These are phyloP conservation scores for Gonium pectorale DNA, from an alignment of 139 green algal species.

Conservation along the genomic window DNA sequence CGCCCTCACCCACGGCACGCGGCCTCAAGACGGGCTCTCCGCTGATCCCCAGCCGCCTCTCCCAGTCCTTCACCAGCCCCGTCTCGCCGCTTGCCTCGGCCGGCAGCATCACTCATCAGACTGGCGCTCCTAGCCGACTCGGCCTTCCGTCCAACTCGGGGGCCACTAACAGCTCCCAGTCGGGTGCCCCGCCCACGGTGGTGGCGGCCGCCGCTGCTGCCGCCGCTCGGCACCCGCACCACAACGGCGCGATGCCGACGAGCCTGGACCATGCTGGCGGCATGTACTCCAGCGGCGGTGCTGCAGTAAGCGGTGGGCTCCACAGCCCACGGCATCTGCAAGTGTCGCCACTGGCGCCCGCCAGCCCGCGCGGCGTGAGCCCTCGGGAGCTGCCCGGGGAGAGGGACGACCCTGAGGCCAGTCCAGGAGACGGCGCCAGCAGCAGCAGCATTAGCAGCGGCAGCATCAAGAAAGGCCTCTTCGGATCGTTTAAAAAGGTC, in stretches of 20 bases:
- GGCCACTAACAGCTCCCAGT: neutral
- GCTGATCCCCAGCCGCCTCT: constrained; percentile 36
- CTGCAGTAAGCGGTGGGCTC: too few relatives aligned
- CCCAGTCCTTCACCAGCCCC: constrained; percentile 37
- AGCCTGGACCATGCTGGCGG: too few relatives aligned
- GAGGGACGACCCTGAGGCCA: neutral
- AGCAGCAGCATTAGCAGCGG: neutral
- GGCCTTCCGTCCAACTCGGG: constrained; percentile 13
- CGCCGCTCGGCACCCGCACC: neutral
- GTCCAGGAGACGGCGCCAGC: neutral
- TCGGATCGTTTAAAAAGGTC: constrained; percentile 25
- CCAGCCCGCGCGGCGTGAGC: neutral
- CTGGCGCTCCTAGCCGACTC: constrained; percentile 12
- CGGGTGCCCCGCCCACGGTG: too few relatives aligned
- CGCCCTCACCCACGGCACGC: constrained; percentile 1
- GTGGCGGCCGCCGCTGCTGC: neutral
- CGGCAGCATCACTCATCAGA: neutral
- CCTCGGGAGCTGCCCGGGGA: constrained; percentile 4
- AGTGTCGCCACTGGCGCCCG: neutral
- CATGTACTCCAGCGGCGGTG: too few relatives aligned
- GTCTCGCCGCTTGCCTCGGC: constrained; percentile 10
- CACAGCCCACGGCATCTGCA: too few relatives aligned
- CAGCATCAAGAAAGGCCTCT: constrained; percentile 23
- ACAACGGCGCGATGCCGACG: neutral
- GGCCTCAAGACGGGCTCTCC: constrained; percentile 21